Percentiles rank a stretch among this genome's conserved stretches.
Conservation (phyloP, 768 basidiomycete species). For the Lentinula sp. region DNA sequence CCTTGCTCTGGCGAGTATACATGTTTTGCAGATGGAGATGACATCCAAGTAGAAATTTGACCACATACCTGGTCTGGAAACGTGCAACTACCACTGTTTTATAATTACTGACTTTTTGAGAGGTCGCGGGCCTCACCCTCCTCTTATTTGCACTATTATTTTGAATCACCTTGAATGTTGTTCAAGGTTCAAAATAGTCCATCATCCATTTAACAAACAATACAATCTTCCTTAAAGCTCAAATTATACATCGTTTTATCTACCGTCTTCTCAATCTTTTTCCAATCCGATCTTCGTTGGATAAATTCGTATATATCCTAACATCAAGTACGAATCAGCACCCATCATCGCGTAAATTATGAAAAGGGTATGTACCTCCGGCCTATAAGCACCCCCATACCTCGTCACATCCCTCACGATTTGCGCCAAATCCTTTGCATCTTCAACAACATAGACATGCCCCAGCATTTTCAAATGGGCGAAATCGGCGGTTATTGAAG, state of each 20-base stretch:
- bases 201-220: conserved; percentile 28
- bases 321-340: neutral
- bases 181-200: neutral
- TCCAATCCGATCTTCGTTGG: conserved; percentile 93
- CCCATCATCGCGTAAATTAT: neutral
- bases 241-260: conserved; percentile 94
- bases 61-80: no score
- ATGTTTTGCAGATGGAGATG: no score
- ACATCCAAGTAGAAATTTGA: no score
- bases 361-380: conserved; percentile 56
- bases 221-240: conserved; percentile 90
- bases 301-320: conserved; percentile 96
- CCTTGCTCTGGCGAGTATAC: no score
- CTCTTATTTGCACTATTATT: no score
- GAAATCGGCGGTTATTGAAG: conserved; percentile 83
- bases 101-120: no score
- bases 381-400: conserved; percentile 91
- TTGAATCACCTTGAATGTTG: no score
- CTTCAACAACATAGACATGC: conserved; percentile 92
- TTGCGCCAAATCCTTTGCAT: conserved; percentile 93
- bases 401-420: conserved; percentile 93
- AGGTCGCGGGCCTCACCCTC: no score
- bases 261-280: conserved; percentile 95
- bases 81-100: no score
- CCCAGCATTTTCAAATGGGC: conserved; percentile 95